Conservation (phyloP, 1,284 basidiomycete species). For the Mrakiaceae sp. region DNA sequence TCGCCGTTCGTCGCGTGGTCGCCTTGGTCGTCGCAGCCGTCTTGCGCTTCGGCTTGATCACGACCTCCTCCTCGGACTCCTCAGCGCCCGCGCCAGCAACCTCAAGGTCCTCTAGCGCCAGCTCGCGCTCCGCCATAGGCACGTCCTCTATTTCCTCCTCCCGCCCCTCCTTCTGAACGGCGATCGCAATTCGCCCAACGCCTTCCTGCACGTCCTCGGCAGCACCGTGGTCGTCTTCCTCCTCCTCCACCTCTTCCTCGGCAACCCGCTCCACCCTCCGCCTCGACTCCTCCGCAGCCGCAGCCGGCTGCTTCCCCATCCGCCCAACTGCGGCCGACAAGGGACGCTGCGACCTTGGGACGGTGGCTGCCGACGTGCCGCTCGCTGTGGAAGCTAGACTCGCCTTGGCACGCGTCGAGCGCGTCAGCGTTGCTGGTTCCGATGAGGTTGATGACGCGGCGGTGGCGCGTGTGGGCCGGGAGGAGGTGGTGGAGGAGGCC, state of each 20-base stretch:
- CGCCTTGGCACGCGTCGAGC: slow-evolving; percentile 16
- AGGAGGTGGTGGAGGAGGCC: slow-evolving; percentile 6
- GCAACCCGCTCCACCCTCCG: slow-evolving; percentile 12
- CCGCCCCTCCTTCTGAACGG: no score
- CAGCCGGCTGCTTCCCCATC: slow-evolving; percentile 19
- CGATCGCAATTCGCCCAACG: no score
- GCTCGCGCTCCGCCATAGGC: neutral
- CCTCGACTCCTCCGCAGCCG: slow-evolving; percentile 13
- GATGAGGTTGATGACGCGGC: slow-evolving; percentile 4
- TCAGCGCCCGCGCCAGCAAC: no score
- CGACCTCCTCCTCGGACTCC: no score
- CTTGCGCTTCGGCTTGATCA: slow-evolving; percentile 15
- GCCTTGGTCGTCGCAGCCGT: slow-evolving; percentile 3
- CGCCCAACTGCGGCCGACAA: slow-evolving; percentile 6
- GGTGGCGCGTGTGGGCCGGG: neutral
- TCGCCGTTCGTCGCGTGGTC: no score
- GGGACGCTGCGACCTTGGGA: neutral
- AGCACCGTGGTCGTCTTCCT: slow-evolving; percentile 1
- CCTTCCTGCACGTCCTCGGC: no score
- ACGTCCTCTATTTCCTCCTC: slow-evolving; percentile 15
- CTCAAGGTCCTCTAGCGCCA: slow-evolving; percentile 7
- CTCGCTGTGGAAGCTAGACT: slow-evolving; percentile 14
- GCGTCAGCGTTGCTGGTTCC: neutral
- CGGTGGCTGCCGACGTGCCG: slow-evolving; percentile 4
- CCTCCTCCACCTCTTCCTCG: slow-evolving; percentile 17